These are phyloP conservation scores for Mucor circinelloides DNA, from an alignment of 371 early-diverging fungal genomes.

Conservation along the genomic window DNA sequence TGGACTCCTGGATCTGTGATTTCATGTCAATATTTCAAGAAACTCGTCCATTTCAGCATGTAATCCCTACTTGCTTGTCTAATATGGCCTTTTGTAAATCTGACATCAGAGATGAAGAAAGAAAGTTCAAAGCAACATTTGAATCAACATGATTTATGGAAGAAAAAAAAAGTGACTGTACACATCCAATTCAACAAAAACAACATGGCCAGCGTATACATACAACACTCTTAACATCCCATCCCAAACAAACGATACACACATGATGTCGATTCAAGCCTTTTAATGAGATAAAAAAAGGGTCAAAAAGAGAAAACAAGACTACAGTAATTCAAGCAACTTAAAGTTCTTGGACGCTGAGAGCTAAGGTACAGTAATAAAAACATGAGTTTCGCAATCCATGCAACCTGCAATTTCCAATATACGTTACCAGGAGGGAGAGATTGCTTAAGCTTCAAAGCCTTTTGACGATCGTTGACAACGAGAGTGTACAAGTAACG, in stretches of 20 bases:
- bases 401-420: neutral
- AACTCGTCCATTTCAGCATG: neutral
- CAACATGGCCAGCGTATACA: neutral
- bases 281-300: neutral
- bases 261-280: neutral
- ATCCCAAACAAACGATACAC: neutral
- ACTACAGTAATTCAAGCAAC: neutral
- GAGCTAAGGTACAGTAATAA: conserved; percentile 13
- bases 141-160: neutral
- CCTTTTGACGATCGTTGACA: conserved; percentile 91
- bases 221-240: neutral
- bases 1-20: conserved; percentile 21
- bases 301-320: neutral
- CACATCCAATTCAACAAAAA: neutral
- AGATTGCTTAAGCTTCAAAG: conserved; percentile 90
- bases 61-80: conserved; percentile 10
- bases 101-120: conserved; percentile 7
- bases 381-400: neutral
- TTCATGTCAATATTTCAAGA: neutral
- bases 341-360: conserved; percentile 37
- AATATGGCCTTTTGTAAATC: conserved; percentile 7
- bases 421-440: conserved; percentile 74
- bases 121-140: neutral
- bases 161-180: conserved; percentile 18
- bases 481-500: conserved; percentile 92